Percentiles rank a stretch among this genome's conserved stretches.
Evolutionary conservation across 345 rosid genomes (phyloP).

Genomic region (Cardiospermum halicacabum): DNA sequence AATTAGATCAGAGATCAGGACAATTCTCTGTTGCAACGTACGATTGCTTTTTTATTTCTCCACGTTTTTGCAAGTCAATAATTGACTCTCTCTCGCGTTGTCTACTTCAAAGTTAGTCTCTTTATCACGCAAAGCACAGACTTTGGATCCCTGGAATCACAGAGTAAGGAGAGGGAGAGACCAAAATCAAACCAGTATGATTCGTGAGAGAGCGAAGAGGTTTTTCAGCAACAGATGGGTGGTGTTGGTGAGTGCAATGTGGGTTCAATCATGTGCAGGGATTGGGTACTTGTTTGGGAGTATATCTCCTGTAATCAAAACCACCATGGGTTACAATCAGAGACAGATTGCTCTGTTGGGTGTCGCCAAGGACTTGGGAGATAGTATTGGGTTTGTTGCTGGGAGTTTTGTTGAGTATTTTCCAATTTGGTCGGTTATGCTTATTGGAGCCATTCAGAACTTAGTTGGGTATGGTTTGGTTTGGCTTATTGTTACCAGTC

Average conservation of each 20-base stretch:
- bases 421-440: conserved; percentile 55
- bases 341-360: conserved; percentile 67
- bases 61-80: background rate
- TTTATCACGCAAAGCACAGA: background rate
- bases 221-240: conserved; percentile 65
- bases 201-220: conserved; percentile 25
- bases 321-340: conserved; percentile 65
- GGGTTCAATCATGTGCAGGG: conserved; percentile 78
- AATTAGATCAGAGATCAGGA: too few species aligned
- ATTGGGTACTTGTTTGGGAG: conserved; percentile 83
- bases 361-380: conserved; percentile 83
- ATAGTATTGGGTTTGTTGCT: conserved; percentile 55
- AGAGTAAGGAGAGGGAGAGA: too few species aligned
- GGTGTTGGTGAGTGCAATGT: conserved; percentile 76
- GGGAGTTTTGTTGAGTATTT: conserved; percentile 58
- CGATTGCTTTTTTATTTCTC: background rate
- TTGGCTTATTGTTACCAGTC: conserved; percentile 55
- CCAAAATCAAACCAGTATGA: conserved; percentile 11
- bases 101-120: background rate
- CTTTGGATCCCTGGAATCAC: background rate
- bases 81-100: too few species aligned
- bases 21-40: too few species aligned
- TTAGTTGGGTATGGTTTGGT: conserved; percentile 65
- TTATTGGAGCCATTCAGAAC: conserved; percentile 61
- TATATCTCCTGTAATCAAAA: conserved; percentile 72